phyloP scores from a whole-genome alignment of 768 basidiomycete genomes.

The Tulasnella sp. region DNA sequence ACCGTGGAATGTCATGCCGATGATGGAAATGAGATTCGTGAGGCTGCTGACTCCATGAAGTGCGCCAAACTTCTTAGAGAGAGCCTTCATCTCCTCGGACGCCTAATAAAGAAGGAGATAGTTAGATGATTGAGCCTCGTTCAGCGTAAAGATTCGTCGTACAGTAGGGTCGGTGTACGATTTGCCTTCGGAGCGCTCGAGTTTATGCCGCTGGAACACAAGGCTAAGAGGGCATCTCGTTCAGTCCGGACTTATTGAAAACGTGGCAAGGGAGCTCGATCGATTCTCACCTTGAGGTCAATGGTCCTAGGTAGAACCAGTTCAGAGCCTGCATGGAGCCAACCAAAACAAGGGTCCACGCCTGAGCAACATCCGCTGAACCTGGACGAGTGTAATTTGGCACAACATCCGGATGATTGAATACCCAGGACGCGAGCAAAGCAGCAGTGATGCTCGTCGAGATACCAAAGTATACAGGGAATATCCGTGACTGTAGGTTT shows the following conservation, averaged over 20 bases:
- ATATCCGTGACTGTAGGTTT: conserved; percentile 57
- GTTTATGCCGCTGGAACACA: conserved; percentile 61
- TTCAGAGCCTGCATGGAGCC: conserved; percentile 45
- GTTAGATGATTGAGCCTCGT: background rate
- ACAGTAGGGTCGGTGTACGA: conserved; percentile 53
- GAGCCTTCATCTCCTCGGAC: conserved; percentile 53
- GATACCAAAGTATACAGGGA: conserved; percentile 61
- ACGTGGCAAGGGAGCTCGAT: background rate
- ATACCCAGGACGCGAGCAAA: conserved; percentile 48
- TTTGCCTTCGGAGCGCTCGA: conserved; percentile 67
- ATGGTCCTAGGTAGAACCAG: conserved; percentile 56
- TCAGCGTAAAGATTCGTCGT: conserved; percentile 21
- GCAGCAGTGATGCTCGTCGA: conserved; percentile 43
- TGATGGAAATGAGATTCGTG: conserved; percentile 48
- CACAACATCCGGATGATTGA: conserved; percentile 44
- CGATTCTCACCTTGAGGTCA: conserved; percentile 45
- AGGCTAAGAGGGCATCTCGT: conserved; percentile 32
- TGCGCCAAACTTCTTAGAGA: conserved; percentile 53
- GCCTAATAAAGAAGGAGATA: conserved; percentile 32
- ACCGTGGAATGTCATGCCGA: conserved; percentile 56
- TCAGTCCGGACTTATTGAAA: conserved; percentile 3
- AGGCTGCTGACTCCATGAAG: conserved; percentile 61
- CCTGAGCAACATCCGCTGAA: conserved; percentile 52
- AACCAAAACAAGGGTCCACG: conserved; percentile 41
- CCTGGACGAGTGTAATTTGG: conserved; percentile 36